Conservation (phyloP, 2,329 filamentous ascomycete species). For the Kalmusia sp. region DNA sequence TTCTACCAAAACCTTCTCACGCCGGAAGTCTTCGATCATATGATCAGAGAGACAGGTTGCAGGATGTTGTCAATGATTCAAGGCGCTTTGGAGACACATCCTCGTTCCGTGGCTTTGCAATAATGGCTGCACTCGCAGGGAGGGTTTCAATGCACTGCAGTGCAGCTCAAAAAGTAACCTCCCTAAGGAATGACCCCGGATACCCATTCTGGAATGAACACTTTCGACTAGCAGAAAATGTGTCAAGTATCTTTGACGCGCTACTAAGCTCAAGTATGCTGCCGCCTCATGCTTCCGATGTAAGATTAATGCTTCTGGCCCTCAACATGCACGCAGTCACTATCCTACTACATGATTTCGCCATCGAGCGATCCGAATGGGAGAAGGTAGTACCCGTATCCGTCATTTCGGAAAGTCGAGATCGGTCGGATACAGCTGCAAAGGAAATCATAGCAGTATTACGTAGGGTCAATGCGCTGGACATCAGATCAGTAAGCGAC, state of each 20-base stretch:
- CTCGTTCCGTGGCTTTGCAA: background rate
- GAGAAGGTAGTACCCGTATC: background rate
- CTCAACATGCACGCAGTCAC: background rate
- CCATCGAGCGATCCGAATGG: background rate
- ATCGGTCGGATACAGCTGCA: background rate
- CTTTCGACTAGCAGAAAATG: background rate
- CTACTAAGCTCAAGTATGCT: background rate
- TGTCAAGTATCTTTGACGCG: background rate
- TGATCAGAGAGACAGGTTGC: too few species aligned
- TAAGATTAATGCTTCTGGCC: background rate
- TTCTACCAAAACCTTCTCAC: background rate
- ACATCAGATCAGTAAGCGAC: background rate
- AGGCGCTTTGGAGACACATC: background rate
- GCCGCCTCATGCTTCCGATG: background rate
- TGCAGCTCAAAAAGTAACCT: background rate
- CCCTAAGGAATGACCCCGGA: background rate
- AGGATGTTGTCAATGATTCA: background rate
- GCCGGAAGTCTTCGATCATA: background rate
- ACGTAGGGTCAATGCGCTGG: background rate
- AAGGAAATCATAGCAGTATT: background rate
- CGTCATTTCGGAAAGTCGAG: background rate
- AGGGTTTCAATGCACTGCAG: background rate
- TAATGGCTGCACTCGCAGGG: background rate
- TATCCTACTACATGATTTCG: background rate
- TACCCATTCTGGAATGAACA: background rate